Evolutionary conservation across 2,329 filamentous ascomycete species (phyloP), one percentile per base, ranked within the genome.

Genomic region (Trichoderma sp.): DNA sequence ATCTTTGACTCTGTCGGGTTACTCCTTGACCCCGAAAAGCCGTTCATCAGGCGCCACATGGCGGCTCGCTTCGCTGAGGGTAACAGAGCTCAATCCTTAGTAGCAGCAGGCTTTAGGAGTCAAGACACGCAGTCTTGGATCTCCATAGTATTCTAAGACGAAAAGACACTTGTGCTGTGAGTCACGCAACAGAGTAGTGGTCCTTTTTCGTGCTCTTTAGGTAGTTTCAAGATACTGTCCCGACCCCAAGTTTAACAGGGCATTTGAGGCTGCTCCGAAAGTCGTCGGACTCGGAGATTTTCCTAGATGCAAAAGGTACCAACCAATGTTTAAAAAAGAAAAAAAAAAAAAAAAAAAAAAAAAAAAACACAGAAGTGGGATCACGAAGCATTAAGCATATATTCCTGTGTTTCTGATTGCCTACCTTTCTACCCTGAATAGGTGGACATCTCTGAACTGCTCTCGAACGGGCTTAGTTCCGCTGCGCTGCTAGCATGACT

Each of bases 11-110:
- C 21, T 33, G 38, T 50, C 69, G 69, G 69, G 38, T 9, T 53
- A 59, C 29, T 72, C 35, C 29, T 27, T 14, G 29, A 72, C 35
- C 69, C 69, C 69, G 69, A 72, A 24, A 45, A 64, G 69, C 69
- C 69, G 69, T 64, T 18, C n/a, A 24, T 29, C 24, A 31, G 29
- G 38, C 18, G 59, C 69, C 66, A 71, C 56, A 64, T 53, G 69
- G 24, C 38, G 38, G 41, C 41, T 38, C 31, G 50, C 33, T 35
- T 29, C 33, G 12, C 50, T n/a, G 27, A 8, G 56, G 50, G 66
- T 6, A 69, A 14, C 66, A 11, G 33, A 29, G 18, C 31, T 53
- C 50, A 16, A 38, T 24, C 18, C 45, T 62, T 9, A 45, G 29
- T 18, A 18, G 14, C 53, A 29, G 21, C 50, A 24, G 9, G 50